Percentiles rank a stretch among this genome's conserved stretches.
phyloP scores from a whole-genome alignment of 2,329 filamentous ascomycete species.

The Chaetomiaceae sp. region DNA sequence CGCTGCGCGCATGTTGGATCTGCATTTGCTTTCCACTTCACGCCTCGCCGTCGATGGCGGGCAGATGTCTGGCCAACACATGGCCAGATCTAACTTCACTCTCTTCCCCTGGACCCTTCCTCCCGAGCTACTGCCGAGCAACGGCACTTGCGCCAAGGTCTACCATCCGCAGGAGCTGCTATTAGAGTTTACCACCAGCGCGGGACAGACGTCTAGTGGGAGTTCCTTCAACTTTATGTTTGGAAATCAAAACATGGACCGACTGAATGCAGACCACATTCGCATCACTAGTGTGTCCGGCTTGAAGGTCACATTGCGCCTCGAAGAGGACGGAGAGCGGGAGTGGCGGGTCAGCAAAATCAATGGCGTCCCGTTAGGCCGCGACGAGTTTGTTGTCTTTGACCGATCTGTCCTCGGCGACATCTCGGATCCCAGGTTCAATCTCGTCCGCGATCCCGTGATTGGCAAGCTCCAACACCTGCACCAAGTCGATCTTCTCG shows the following conservation, averaged over 20 bases:
- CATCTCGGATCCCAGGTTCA: slow-evolving; percentile 79
- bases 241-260: slow-evolving; percentile 43
- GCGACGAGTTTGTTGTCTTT: slow-evolving; percentile 82
- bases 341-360: slow-evolving; percentile 73
- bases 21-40: slow-evolving; percentile 53
- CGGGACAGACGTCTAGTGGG: slow-evolving; percentile 36
- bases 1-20: slow-evolving; percentile 75
- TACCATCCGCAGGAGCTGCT: slow-evolving; percentile 64
- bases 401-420: slow-evolving; percentile 70
- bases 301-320: slow-evolving; percentile 61
- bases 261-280: slow-evolving; percentile 42
- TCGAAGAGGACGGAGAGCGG: slow-evolving; percentile 49
- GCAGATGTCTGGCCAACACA: slow-evolving; percentile 16
- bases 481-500: slow-evolving; percentile 65
- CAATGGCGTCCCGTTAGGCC: slow-evolving; percentile 74
- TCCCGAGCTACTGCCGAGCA: slow-evolving; percentile 62
- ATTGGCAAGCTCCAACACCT: slow-evolving; percentile 34
- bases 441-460: slow-evolving; percentile 63
- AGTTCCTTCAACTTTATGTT: slow-evolving; percentile 44
- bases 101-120: slow-evolving; percentile 94
- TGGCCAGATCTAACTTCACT: slow-evolving; percentile 63
- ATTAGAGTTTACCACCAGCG: slow-evolving; percentile 55
- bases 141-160: slow-evolving; percentile 74
- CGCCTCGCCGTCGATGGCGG: slow-evolving; percentile 38
- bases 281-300: slow-evolving; percentile 50